These are phyloP conservation scores for Fagus sylvatica DNA, from an alignment of 306 rosid genomes.

Conservation along the genomic window DNA sequence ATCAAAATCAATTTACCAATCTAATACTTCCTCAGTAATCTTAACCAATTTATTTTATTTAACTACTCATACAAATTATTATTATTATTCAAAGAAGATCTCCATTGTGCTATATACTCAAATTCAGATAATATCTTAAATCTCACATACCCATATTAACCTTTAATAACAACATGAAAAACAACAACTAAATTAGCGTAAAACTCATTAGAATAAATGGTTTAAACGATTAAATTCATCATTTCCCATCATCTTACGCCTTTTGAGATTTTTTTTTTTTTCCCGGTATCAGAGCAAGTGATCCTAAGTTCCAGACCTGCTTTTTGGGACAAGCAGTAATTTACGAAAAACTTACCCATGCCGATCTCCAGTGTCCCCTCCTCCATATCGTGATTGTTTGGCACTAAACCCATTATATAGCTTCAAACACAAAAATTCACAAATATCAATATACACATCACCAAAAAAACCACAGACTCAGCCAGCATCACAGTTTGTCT, in stretches of 20 bases:
- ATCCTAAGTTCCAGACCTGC: too few relatives aligned
- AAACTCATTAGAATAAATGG: neutral
- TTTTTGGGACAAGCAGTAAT: too few relatives aligned
- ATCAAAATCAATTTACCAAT: constrained; percentile 21
- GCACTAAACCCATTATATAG: constrained; percentile 64
- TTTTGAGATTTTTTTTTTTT: too few relatives aligned
- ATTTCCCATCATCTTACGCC: too few relatives aligned
- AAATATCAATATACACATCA: neutral
- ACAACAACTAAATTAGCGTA: constrained; percentile 14
- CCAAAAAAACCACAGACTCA: neutral
- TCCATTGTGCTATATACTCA: neutral
- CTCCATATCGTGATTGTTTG: constrained; percentile 53
- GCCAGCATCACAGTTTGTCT: neutral
- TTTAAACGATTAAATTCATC: too few relatives aligned
- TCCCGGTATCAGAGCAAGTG: too few relatives aligned
- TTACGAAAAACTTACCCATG: constrained; percentile 62
- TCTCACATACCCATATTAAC: neutral
- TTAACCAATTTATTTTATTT: neutral
- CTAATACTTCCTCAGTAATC: neutral
- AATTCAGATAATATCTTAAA: neutral
- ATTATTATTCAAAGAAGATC: neutral
- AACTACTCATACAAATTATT: neutral
- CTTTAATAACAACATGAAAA: constrained; percentile 5
- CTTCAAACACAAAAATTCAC: constrained; percentile 22
- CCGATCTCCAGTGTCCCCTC: constrained; percentile 92